These are phyloP conservation scores for Colletotrichum caudatum DNA, from an alignment of 2,329 filamentous ascomycete species.

Conservation along the genomic window DNA sequence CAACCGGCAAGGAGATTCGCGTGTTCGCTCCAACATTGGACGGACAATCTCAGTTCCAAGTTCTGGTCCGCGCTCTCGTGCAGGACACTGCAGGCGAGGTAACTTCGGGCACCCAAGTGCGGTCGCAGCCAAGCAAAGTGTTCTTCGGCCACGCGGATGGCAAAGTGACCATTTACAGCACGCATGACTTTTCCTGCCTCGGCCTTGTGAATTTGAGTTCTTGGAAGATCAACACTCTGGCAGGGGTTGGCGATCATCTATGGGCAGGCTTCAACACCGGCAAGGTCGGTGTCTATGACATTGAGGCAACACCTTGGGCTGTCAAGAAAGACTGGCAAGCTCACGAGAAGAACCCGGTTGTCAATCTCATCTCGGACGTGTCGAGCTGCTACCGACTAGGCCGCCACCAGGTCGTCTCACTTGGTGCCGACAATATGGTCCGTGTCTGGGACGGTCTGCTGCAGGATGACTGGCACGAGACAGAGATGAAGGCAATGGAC, in stretches of 20 bases:
- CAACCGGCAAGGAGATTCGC: constrained; percentile 86
- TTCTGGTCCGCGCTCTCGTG: constrained; percentile 76
- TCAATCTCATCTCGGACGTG: constrained; percentile 80
- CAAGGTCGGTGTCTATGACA: constrained; percentile 93
- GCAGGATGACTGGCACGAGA: constrained; percentile 94
- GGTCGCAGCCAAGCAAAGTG: constrained; percentile 79
- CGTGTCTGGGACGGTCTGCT: constrained; percentile 92
- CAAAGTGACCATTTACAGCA: constrained; percentile 93
- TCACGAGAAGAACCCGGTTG: constrained; percentile 81
- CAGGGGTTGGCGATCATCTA: constrained; percentile 82
- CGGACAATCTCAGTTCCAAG: constrained; percentile 78
- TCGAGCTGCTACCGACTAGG: constrained; percentile 89
- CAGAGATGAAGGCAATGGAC: constrained; percentile 86
- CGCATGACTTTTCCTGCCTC: constrained; percentile 80
- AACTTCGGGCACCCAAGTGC: constrained; percentile 83
- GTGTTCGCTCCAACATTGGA: constrained; percentile 81
- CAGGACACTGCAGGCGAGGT: constrained; percentile 85
- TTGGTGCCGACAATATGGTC: constrained; percentile 88
- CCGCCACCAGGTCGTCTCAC: constrained; percentile 83
- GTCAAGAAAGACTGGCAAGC: constrained; percentile 96
- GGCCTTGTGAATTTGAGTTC: constrained; percentile 86
- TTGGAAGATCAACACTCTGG: constrained; percentile 93
- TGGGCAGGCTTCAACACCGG: constrained; percentile 98
- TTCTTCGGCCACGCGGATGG: constrained; percentile 95
- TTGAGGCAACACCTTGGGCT: constrained; percentile 83